Evolutionary conservation across 805 yeast species (phyloP), one percentile per base, ranked within the genome.

Genomic region (Nakazawaea pomicola): DNA sequence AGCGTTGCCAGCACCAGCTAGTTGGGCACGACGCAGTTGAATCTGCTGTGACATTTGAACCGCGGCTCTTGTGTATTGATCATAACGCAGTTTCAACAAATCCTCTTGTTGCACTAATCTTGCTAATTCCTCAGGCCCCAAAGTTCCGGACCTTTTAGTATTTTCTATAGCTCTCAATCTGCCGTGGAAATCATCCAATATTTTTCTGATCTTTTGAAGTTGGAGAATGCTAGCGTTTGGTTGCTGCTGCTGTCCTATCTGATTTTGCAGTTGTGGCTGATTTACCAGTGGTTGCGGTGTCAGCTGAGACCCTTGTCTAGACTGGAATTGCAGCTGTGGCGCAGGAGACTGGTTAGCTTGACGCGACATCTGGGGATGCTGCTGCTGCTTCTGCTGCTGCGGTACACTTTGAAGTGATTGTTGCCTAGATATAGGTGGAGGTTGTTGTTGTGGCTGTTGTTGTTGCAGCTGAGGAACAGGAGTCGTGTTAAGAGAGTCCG

Each of bases 51-150:
- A 60, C 65, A 76, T 61, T 48, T 67, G 70, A 24, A 65, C 54
- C 1, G 80, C 80, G 36, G 71, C 68, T 42, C 68, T 68, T 44
- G 71, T 74, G 49, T 72, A 76, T 35, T 71, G 72, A 17, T 69
- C 67, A 47, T 68, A 68, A 41, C 74, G 70, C 27, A 58, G 61
- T 43, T 63, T 70, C 48, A 74, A 53, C 29, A 72, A 72, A 15
- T 62, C 60, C 46, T 78, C 74, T 51, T 77, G 78, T 38, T 66
- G 68, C 11, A 65, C 64, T n/a, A 72, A 60, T 31, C 64, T 64
- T 4, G 66, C 57, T 29, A 68, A 43, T 39, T 70, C 72, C 6
- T 70, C 77, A 2, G 73, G 68, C 4, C 74, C 57, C 16, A 74
- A 49, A 21, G 60, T 62, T 9, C 68, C 66, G 29, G 68, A 65